A percentile compares a stretch with the other conserved stretches of the same genome.
phyloP scores from a whole-genome alignment of 2,329 filamentous ascomycete species.

The Apiospora pterosperma region DNA sequence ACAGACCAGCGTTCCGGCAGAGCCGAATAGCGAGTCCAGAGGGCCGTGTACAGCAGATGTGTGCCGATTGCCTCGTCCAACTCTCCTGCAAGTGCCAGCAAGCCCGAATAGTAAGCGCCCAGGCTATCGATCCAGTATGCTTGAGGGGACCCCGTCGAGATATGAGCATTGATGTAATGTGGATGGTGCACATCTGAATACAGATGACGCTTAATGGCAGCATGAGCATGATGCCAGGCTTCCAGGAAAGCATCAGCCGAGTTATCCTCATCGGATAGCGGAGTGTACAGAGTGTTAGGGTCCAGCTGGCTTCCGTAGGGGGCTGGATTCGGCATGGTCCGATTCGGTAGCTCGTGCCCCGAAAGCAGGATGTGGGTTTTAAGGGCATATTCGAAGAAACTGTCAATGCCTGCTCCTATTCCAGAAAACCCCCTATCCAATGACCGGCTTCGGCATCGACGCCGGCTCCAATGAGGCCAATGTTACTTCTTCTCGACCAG shows the following conservation, averaged over 20 bases:
- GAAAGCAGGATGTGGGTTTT: slow-evolving; percentile 92
- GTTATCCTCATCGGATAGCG: slow-evolving; percentile 62
- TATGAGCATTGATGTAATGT: slow-evolving; percentile 88
- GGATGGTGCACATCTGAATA: slow-evolving; percentile 83
- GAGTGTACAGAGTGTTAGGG: slow-evolving; percentile 59
- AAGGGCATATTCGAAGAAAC: slow-evolving; percentile 97
- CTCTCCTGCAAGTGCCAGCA: slow-evolving; percentile 82
- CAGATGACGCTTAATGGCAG: slow-evolving; percentile 86
- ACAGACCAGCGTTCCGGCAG: slow-evolving; percentile 94
- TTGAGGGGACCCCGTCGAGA: slow-evolving; percentile 81
- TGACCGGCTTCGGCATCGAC: slow-evolving; percentile 88
- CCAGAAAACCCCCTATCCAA: slow-evolving; percentile 91
- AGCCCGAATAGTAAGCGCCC: slow-evolving; percentile 89
- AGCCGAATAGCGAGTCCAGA: slow-evolving; percentile 94
- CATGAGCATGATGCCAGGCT: slow-evolving; percentile 82
- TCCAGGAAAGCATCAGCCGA: slow-evolving; percentile 75
- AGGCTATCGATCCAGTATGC: slow-evolving; percentile 96
- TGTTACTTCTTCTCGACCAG: slow-evolving; percentile 82
- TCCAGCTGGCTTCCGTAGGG: slow-evolving; percentile 48
- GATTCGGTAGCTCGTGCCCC: slow-evolving; percentile 60
- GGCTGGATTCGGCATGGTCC: slow-evolving; percentile 38
- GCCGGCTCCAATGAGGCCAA: slow-evolving; percentile 84
- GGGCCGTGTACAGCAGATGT: slow-evolving; percentile 83
- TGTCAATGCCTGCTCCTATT: slow-evolving; percentile 94
- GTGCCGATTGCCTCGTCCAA: slow-evolving; percentile 87